These are phyloP conservation scores for Nymphaea thermarum DNA, from an alignment of 164 flowering plant genomes.

Conservation along the genomic window DNA sequence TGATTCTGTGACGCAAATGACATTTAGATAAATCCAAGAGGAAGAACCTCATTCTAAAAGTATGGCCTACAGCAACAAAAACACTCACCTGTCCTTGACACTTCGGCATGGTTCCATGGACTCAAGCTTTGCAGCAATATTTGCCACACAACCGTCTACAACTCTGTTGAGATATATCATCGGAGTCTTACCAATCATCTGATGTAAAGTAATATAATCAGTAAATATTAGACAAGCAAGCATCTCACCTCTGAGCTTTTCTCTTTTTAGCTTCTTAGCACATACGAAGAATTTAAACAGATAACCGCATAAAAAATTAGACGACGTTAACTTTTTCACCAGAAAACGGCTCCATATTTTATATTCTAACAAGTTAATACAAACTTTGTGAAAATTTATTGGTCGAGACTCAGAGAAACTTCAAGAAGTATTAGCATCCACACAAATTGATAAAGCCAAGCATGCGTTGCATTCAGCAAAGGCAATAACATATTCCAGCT, in stretches of 20 bases:
- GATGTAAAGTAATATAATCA: constrained; percentile 5
- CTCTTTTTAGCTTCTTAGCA: not conserved
- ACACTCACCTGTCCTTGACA: constrained; percentile 70
- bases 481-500: not conserved
- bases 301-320: not conserved
- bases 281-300: not conserved
- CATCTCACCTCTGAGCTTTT: constrained; percentile 7
- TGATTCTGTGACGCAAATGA: constrained; percentile 36
- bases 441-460: not conserved
- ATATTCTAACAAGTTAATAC: not conserved
- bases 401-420: not conserved
- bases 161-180: constrained; percentile 82
- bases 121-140: constrained; percentile 77
- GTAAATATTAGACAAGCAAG: constrained; percentile 4
- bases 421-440: no score
- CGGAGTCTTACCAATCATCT: constrained; percentile 82
- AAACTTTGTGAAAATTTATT: no score
- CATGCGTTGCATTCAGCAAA: not conserved
- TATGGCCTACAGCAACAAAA: not conserved
- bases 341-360: not conserved
- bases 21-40: not conserved
- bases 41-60: not conserved
- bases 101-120: constrained; percentile 85
- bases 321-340: not conserved
- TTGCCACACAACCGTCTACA: constrained; percentile 62